These are phyloP conservation scores for Turritis glabra DNA, from an alignment of 345 rosid genomes.

Conservation along the genomic window DNA sequence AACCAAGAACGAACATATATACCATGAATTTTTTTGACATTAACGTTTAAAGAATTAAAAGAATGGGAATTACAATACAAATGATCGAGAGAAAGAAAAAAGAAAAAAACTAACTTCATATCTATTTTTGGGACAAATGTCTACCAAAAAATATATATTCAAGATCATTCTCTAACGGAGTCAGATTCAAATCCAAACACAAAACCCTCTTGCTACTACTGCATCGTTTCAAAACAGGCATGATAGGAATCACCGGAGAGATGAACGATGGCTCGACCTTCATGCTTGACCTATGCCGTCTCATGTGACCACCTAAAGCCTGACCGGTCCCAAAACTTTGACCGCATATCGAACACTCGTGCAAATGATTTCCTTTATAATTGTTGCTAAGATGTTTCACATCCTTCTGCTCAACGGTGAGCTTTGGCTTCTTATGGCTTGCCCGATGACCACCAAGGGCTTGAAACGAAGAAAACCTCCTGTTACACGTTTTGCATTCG, in stretches of 20 bases:
- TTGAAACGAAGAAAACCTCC: constrained; percentile 66
- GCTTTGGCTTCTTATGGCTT: constrained; percentile 63
- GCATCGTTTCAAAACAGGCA: constrained; percentile 58
- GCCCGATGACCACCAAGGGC: constrained; percentile 83
- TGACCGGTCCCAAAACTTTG: constrained; percentile 62
- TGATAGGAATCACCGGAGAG: constrained; percentile 21
- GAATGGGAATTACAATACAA: constrained; percentile 25
- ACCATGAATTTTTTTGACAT: not conserved
- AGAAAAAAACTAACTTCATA: constrained; percentile 36
- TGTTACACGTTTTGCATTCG: constrained; percentile 72
- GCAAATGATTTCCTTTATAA: constrained; percentile 32
- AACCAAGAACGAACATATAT: not conserved
- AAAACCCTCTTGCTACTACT: constrained; percentile 54
- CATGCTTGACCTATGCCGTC: constrained; percentile 51
- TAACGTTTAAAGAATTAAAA: constrained; percentile 17
- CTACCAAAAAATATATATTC: constrained; percentile 51
- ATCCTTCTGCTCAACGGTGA: constrained; percentile 24
- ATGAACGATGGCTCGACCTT: constrained; percentile 21
- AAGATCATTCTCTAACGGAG: constrained; percentile 81
- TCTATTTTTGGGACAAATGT: constrained; percentile 54
- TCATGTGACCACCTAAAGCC: constrained; percentile 84
- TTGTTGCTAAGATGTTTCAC: constrained; percentile 15
- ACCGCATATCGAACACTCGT: constrained; percentile 65
- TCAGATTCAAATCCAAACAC: constrained; percentile 68
- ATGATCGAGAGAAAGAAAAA: not conserved